phyloP scores from a whole-genome alignment of 140 eudicot species.

The Erigeron philadelphicus region DNA sequence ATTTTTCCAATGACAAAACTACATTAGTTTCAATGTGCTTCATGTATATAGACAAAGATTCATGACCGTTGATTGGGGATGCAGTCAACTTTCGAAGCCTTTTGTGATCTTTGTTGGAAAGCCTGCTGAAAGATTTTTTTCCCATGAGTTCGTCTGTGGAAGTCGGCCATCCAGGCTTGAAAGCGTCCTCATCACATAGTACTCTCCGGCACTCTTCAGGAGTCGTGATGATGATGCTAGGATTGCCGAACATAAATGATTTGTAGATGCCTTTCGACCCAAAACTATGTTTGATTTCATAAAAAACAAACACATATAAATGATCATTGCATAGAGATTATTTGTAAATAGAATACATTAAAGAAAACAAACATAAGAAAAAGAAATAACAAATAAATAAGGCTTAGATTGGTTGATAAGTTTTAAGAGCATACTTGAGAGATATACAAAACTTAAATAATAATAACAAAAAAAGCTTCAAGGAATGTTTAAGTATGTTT shows the following conservation, averaged over 20 bases:
- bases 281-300: too few species aligned
- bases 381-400: too few species aligned
- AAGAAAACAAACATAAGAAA: too few species aligned
- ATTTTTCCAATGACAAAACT: constrained; percentile 46
- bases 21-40: constrained; percentile 54
- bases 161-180: constrained; percentile 88
- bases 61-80: constrained; percentile 79
- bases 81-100: constrained; percentile 74
- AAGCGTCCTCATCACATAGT: constrained; percentile 67
- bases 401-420: too few species aligned
- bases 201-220: constrained; percentile 65
- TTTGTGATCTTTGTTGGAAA: constrained; percentile 68
- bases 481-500: too few species aligned
- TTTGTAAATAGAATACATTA: too few species aligned
- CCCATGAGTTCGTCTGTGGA: constrained; percentile 71
- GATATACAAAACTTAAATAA: too few species aligned
- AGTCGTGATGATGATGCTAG: constrained; percentile 61
- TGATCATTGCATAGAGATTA: too few species aligned
- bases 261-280: constrained; percentile 61
- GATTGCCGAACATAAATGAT: constrained; percentile 79
- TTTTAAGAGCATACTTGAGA: too few species aligned
- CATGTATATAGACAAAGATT: constrained; percentile 56
- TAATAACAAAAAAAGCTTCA: too few species aligned
- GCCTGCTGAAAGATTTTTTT: constrained; percentile 55
- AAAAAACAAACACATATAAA: too few species aligned